phyloP scores from a whole-genome alignment of 495 filamentous ascomycete species.

The Sordaria brevicollis region DNA sequence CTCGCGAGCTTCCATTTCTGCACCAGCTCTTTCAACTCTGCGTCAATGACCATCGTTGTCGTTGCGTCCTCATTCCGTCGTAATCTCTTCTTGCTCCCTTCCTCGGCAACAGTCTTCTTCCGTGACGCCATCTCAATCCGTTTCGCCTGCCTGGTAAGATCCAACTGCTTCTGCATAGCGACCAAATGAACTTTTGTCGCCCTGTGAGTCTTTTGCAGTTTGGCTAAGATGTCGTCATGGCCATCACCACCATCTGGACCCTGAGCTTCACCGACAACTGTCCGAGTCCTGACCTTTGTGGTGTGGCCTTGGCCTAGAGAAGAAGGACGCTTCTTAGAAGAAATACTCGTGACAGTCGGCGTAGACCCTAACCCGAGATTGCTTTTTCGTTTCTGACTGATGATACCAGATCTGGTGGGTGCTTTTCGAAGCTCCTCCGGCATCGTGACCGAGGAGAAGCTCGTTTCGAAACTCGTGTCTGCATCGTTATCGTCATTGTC shows the following conservation, averaged over 20 bases:
- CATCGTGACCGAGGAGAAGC: background rate
- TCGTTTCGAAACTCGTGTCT: background rate
- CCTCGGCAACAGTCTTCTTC: background rate
- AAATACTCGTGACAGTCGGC: background rate
- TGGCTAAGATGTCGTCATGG: background rate
- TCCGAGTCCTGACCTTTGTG: background rate
- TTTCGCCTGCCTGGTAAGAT: conserved; percentile 11
- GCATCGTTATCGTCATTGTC: background rate
- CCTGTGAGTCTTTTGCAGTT: conserved; percentile 2
- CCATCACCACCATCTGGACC: too few relatives aligned
- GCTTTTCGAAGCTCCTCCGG: background rate
- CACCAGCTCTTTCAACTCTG: conserved; percentile 9
- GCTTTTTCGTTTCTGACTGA: background rate
- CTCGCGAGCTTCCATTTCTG: conserved; percentile 16
- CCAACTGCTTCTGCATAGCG: conserved; percentile 4
- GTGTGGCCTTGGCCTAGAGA: background rate
- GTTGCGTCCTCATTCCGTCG: background rate
- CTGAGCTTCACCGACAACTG: background rate
- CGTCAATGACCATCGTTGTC: conserved; percentile 8
- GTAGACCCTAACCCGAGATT: background rate
- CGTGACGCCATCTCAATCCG: conserved; percentile 7
- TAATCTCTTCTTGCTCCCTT: background rate
- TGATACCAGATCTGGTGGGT: background rate
- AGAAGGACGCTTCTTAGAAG: background rate
- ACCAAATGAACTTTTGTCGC: background rate